Evolutionary conservation across 805 yeast species (phyloP).

Genomic region (Kodamaea jinghongensis): DNA sequence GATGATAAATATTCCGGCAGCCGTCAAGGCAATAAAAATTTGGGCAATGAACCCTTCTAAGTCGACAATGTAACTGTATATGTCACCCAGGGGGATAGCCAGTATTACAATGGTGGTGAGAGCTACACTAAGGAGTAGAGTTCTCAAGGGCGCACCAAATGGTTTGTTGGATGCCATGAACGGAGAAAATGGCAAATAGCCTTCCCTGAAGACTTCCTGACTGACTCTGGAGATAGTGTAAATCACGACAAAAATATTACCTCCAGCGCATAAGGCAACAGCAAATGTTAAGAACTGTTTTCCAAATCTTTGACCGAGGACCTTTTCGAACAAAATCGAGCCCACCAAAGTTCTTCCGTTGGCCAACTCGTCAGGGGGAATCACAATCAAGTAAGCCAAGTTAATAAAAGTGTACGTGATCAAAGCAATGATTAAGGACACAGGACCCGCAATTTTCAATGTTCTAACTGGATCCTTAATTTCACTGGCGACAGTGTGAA

Average conservation of each 20-base stretch:
- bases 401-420: slow-evolving; percentile 52
- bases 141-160: slow-evolving; percentile 53
- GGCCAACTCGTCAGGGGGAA: slow-evolving; percentile 52
- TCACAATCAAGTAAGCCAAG: slow-evolving; percentile 53
- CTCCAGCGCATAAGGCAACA: slow-evolving; percentile 60
- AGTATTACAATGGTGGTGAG: slow-evolving; percentile 41
- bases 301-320: slow-evolving; percentile 54
- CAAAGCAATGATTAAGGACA: slow-evolving; percentile 46
- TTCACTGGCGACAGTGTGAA: slow-evolving; percentile 61
- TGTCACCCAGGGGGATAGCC: slow-evolving; percentile 45
- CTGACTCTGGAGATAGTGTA: slow-evolving; percentile 60
- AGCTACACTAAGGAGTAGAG: slow-evolving; percentile 43
- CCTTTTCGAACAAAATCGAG: slow-evolving; percentile 52
- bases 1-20: slow-evolving; percentile 56
- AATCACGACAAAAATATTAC: slow-evolving; percentile 60
- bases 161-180: slow-evolving; percentile 57
- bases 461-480: slow-evolving; percentile 58
- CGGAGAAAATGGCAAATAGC: slow-evolving; percentile 53
- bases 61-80: slow-evolving; percentile 50
- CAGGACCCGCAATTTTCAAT: slow-evolving; percentile 59
- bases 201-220: slow-evolving; percentile 65
- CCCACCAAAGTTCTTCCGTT: slow-evolving; percentile 59
- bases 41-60: slow-evolving; percentile 53
- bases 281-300: slow-evolving; percentile 53
- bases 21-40: slow-evolving; percentile 48